Conservation (phyloP, 1,284 basidiomycete species). For the Ganoderma multipileum region DNA sequence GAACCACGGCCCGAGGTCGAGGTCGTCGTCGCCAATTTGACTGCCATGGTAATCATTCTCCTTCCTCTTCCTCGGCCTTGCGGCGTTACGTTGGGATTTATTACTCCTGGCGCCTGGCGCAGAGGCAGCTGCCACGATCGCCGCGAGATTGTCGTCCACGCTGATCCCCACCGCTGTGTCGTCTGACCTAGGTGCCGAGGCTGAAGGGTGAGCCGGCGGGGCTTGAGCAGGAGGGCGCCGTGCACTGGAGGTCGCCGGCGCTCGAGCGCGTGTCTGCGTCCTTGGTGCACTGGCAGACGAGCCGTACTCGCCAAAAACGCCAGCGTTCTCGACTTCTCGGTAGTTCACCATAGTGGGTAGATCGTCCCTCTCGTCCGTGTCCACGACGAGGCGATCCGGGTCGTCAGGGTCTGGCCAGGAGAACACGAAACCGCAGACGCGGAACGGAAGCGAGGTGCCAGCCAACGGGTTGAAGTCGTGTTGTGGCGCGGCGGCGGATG, state of each 20-base stretch:
- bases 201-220: not conserved
- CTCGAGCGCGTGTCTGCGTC: not conserved
- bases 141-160: slow-evolving; percentile 3
- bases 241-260: not conserved
- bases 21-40: not conserved
- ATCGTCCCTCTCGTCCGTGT: slow-evolving; percentile 27
- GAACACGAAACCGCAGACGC: slow-evolving; percentile 35
- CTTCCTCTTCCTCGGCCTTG: slow-evolving; percentile 3
- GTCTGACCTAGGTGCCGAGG: not conserved
- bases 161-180: not conserved
- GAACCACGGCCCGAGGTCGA: slow-evolving; percentile 7
- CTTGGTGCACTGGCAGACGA: not conserved
- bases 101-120: not conserved
- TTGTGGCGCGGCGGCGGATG: slow-evolving; percentile 6
- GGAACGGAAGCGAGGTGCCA: slow-evolving; percentile 24
- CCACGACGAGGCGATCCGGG: slow-evolving; percentile 33
- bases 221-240: not conserved
- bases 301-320: slow-evolving; percentile 14
- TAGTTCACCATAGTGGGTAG: slow-evolving; percentile 15
- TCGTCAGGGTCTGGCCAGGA: slow-evolving; percentile 39
- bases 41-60: not conserved
- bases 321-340: slow-evolving; percentile 10
- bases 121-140: slow-evolving; percentile 5
- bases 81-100: not conserved
- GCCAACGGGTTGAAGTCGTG: slow-evolving; percentile 22